A percentile compares a stretch with the other conserved stretches of the same genome.
These are phyloP conservation scores for Choiromyces venosus DNA, from an alignment of 495 filamentous ascomycete genomes.

Conservation along the genomic window DNA sequence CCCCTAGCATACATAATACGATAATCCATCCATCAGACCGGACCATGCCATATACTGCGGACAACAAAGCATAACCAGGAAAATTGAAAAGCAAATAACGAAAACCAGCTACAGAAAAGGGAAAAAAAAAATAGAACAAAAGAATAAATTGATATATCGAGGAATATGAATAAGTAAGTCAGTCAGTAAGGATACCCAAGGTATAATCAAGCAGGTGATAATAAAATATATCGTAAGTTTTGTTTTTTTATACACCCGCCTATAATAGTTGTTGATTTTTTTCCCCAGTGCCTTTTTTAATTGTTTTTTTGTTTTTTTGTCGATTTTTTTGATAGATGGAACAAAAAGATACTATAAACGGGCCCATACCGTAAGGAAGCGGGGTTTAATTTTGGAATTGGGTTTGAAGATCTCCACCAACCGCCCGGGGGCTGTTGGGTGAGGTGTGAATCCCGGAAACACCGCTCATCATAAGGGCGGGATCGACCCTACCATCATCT, in stretches of 20 bases:
- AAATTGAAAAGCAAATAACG: slow-evolving; percentile 8
- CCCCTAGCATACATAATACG: not conserved
- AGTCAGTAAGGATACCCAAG: not conserved
- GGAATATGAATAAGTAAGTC: not conserved
- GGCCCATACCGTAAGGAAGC: no score
- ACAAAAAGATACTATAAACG: not conserved
- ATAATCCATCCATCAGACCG: slow-evolving; percentile 5
- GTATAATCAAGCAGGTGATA: slow-evolving; percentile 1
- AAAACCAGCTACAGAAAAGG: slow-evolving; percentile 15
- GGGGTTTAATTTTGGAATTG: not conserved
- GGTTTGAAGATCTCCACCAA: not conserved
- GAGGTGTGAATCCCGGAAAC: not conserved
- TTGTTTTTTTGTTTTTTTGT: not conserved
- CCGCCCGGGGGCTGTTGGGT: not conserved
- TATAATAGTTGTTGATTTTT: not conserved
- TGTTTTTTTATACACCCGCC: not conserved
- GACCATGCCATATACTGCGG: slow-evolving; percentile 4
- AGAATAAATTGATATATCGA: slow-evolving; percentile 77
- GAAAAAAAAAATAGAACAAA: slow-evolving; percentile 12
- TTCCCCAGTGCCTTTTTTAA: not conserved
- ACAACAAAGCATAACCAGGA: slow-evolving; percentile 14
- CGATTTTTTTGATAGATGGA: not conserved
- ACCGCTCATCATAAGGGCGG: slow-evolving; percentile 16
- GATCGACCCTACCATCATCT: slow-evolving; percentile 15
- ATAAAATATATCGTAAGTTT: not conserved